Base-by-base conservation (phyloP, 345 rosid species). In the Lepidium aucheri region DNA sequence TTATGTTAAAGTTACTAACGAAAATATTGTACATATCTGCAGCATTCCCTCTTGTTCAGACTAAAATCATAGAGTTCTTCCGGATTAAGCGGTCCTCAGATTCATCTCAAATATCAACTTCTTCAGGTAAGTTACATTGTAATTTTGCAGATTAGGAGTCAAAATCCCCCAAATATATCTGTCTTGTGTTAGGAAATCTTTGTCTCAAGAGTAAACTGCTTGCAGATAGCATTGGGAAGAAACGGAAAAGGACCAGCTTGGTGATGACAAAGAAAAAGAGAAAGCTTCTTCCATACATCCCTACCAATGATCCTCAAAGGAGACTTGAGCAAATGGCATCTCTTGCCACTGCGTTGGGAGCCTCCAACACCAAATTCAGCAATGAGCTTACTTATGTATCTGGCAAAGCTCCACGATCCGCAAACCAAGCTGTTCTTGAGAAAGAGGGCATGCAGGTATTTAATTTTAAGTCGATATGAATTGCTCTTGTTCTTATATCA, bases 391-490 rank as follows among this genome's bases (percentile, higher is more conserved):
- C 84, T 11, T 94, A 88, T 74, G 69, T 66, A 62, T 82, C 88
- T 20, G 76, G 85, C 51, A 85, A 84, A 87, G 97, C 89, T 38
- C 83, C 79, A 20, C 74, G 84, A 75, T 83, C 85, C 14, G 90
- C 85, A 12, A 94, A 94, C 72, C 49, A 61, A 60, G 82, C 99
- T 38, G 64, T 53, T 34, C 67, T 86, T 20, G 99, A 94, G 82
- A 82, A 78, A 47, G 97, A 81, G 67, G 95, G 99, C 63, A 90
- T 90, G 95, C 99, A 90, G 99, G 99, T 90, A 51, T 46, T 0
- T 4, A 13, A 13, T 14, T 1, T 11, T 8, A 38, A 47, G 15
- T 18, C 2, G 2, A 50, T 32, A 9, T 34, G 51, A 61, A 24
- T 45, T n/a, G 13, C 14, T 63, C 16, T 34, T 26, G 26, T 50